Evolutionary conservation across 2,329 filamentous ascomycete species (phyloP), one percentile per base, ranked within the genome.

Genomic region (Sodiomyces alkalinus): DNA sequence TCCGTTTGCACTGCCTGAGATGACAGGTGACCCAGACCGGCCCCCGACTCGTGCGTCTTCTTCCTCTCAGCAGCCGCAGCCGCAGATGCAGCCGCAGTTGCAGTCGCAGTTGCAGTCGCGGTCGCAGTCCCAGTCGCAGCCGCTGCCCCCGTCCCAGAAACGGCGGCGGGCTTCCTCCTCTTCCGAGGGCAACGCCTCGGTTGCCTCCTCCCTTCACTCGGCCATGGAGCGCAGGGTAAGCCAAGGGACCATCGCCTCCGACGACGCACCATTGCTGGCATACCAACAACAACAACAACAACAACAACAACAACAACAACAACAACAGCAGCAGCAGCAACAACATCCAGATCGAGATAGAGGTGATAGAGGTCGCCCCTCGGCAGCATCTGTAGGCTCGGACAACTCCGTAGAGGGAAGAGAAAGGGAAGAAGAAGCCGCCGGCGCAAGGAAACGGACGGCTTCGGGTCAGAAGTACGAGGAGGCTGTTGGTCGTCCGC

Each of bases 261-360:
- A 29, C 20, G 27, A 37, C 22, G 22, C 25, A 28, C 27, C 36
- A 32, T 12, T 12, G 22, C 28, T 27, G 22, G 25, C 26, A 29
- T 22, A 27, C 22, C 30, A 30, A 12, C 31, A 22, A 14, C 22
- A 17, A 33, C 18, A 19, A 22, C 23, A 25, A n/a, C 28, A 9
- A 8, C 32, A 25, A 18, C 27, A 18, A 6, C 27, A 12, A 22
- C 11, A 16, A 16, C 14, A 16, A 11, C 4, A 16, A 25, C 22
- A 9, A 5, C 14, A 22, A 28, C 30, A 29, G 30, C 19, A 17
- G 5, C 26, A 9, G 5, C 22, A 25, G n/a, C 12, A 10, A 12
- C 12, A 25, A 16, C 56, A 24, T 56, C 60, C 28, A 56, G 62
- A n/a, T n/a, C 42, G 55, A 57, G 36, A 51, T 55, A 21, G 52